Evolutionary conservation across 345 rosid species (phyloP).

Genomic region (Cardamine chenopodiifolia): DNA sequence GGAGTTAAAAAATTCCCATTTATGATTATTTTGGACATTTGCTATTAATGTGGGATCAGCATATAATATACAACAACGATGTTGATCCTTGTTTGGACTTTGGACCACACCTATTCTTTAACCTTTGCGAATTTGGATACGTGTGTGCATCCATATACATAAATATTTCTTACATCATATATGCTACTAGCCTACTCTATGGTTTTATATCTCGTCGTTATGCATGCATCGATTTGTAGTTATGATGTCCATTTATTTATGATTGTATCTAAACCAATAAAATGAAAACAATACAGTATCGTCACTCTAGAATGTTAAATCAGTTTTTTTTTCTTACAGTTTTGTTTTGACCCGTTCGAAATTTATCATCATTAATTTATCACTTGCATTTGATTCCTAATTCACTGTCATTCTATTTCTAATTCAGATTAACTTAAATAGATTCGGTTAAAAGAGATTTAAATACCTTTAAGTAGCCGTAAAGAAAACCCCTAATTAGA

Average conservation of each 20-base stretch:
- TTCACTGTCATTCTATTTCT: too few species aligned
- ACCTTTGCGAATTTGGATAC: conserved; percentile 23
- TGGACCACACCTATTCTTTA: conserved; percentile 36
- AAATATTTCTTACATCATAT: background rate
- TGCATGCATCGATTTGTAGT: conserved; percentile 28
- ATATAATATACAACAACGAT: conserved; percentile 31
- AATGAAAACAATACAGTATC: background rate
- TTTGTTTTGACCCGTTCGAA: background rate
- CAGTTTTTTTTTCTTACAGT: too few species aligned
- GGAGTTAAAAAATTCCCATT: conserved; percentile 17
- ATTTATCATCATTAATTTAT: background rate
- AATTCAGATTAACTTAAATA: background rate
- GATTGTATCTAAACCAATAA: background rate
- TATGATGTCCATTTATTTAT: conserved; percentile 9
- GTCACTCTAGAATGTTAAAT: background rate
- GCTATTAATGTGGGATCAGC: conserved; percentile 1
- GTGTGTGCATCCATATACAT: conserved; percentile 24
- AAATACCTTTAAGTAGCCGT: background rate
- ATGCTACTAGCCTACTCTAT: background rate
- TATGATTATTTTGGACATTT: conserved; percentile 38
- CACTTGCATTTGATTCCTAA: background rate
- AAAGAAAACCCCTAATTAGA: background rate
- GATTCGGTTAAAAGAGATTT: background rate
- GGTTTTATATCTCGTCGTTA: conserved; percentile 19
- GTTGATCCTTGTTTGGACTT: conserved; percentile 30